These are phyloP conservation scores for Phytophthora podocarpi DNA, from an alignment of 352 stramenopile species.

Conservation along the genomic window DNA sequence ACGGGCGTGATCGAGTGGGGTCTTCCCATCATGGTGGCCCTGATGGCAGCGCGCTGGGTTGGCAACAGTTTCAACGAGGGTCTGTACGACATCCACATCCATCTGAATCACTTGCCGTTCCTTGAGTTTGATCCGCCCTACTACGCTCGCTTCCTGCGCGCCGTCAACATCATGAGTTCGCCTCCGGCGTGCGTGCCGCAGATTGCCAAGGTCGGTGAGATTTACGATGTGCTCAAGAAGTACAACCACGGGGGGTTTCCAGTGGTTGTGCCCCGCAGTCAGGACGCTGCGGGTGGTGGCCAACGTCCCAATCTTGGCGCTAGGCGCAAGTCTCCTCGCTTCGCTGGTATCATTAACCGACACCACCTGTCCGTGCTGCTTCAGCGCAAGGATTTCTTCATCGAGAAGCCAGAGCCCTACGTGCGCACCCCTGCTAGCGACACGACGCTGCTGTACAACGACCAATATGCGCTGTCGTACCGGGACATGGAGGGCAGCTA, in stretches of 20 bases:
- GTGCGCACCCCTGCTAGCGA: conserved; percentile 75
- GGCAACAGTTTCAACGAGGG: conserved; percentile 99
- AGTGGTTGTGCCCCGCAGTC: conserved; percentile 60
- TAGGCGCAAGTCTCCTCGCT: conserved; percentile 50
- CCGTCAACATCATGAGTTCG: conserved; percentile 79
- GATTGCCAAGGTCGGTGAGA: conserved; percentile 78
- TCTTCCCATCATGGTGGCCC: conserved; percentile 97
- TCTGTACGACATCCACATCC: conserved; percentile 99
- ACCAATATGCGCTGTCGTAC: conserved; percentile 87
- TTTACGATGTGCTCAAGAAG: conserved; percentile 77
- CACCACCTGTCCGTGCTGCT: conserved; percentile 81
- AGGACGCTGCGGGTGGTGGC: conserved; percentile 43
- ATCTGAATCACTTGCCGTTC: conserved; percentile 96
- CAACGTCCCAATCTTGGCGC: conserved; percentile 17
- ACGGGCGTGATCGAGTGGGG: conserved; percentile 99
- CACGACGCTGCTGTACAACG: conserved; percentile 85
- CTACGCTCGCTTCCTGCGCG: conserved; percentile 77
- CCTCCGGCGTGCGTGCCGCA: conserved; percentile 65
- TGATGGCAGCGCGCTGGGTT: conserved; percentile 96
- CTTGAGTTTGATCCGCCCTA: conserved; percentile 95
- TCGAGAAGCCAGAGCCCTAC: conserved; percentile 80
- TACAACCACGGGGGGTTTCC: conserved; percentile 80
- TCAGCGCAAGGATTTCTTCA: conserved; percentile 87
- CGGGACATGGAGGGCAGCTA: conserved; percentile 84
- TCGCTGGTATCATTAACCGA: conserved; percentile 78